A percentile compares a stretch with the other conserved stretches of the same genome.
These are phyloP conservation scores for Fusarium pseudonygamai DNA, from an alignment of 2,329 filamentous ascomycete genomes.

Conservation along the genomic window DNA sequence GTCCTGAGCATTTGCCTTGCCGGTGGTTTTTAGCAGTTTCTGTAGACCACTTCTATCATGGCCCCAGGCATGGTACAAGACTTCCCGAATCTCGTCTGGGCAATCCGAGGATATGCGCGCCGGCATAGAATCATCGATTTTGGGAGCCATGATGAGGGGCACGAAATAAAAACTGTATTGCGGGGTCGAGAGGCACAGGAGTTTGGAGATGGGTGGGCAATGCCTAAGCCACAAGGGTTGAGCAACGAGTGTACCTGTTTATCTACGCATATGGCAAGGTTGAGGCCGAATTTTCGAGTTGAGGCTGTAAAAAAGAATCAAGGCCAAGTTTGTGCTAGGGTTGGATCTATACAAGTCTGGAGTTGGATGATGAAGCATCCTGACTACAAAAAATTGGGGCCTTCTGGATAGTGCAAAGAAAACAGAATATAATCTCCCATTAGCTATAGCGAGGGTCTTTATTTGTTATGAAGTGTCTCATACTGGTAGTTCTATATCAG, in stretches of 20 bases:
- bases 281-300: conserved; percentile 5
- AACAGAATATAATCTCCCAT: background rate
- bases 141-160: conserved; percentile 38
- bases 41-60: conserved; percentile 74
- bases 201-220: conserved; percentile 2
- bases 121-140: conserved; percentile 60
- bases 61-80: conserved; percentile 65
- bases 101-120: conserved; percentile 64
- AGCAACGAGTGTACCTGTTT: conserved; percentile 3
- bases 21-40: conserved; percentile 72
- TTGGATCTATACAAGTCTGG: background rate
- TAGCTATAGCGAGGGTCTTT: background rate
- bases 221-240: conserved; percentile 11
- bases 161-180: conserved; percentile 16
- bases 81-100: conserved; percentile 59
- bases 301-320: background rate
- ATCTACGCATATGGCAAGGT: background rate
- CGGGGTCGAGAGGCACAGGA: conserved; percentile 29
- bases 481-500: background rate
- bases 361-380: background rate
- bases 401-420: background rate
- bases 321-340: conserved; percentile 2
- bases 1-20: conserved; percentile 80
- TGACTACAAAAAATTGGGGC: background rate
- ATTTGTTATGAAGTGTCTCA: background rate